Conservation (phyloP, 1,284 basidiomycete genomes). For the Naganishia sp. region DNA sequence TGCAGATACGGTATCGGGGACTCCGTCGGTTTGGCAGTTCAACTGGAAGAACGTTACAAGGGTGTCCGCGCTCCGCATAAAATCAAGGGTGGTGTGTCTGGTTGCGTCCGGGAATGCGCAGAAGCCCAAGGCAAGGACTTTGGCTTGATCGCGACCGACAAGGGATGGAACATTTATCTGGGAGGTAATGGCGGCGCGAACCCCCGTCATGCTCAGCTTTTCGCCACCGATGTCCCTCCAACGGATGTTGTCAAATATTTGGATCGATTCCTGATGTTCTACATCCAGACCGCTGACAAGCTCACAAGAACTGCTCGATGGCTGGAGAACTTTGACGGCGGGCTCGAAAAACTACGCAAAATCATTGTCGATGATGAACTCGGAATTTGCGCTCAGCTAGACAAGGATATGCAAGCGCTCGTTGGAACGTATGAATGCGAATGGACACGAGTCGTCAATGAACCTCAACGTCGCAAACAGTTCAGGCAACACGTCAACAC, state of each 20-base stretch:
- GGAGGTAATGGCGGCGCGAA: slow-evolving; percentile 74
- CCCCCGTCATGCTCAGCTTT: slow-evolving; percentile 62
- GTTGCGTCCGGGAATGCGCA: slow-evolving; percentile 72
- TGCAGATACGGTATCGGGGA: slow-evolving; percentile 76
- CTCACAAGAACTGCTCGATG: slow-evolving; percentile 72
- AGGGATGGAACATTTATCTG: slow-evolving; percentile 75
- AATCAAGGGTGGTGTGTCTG: slow-evolving; percentile 74
- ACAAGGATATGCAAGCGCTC: slow-evolving; percentile 68
- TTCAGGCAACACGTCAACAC: slow-evolving; percentile 73
- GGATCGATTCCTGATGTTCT: slow-evolving; percentile 71
- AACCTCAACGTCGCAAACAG: slow-evolving; percentile 60
- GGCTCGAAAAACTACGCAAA: slow-evolving; percentile 66
- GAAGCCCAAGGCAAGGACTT: slow-evolving; percentile 77
- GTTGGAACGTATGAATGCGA: slow-evolving; percentile 70
- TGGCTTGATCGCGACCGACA: slow-evolving; percentile 73
- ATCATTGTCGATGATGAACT: slow-evolving; percentile 74
- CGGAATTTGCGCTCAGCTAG: slow-evolving; percentile 71
- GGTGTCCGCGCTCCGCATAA: slow-evolving; percentile 72
- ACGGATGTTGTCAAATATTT: slow-evolving; percentile 66
- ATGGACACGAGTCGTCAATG: slow-evolving; percentile 67
- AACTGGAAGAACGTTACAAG: slow-evolving; percentile 72
- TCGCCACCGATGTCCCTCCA: slow-evolving; percentile 63
- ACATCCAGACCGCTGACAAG: slow-evolving; percentile 70
- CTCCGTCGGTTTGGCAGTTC: slow-evolving; percentile 70
- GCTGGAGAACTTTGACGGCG: slow-evolving; percentile 71